Base-by-base conservation (phyloP, 805 yeast genomes). In the Ascoidea tarda region DNA sequence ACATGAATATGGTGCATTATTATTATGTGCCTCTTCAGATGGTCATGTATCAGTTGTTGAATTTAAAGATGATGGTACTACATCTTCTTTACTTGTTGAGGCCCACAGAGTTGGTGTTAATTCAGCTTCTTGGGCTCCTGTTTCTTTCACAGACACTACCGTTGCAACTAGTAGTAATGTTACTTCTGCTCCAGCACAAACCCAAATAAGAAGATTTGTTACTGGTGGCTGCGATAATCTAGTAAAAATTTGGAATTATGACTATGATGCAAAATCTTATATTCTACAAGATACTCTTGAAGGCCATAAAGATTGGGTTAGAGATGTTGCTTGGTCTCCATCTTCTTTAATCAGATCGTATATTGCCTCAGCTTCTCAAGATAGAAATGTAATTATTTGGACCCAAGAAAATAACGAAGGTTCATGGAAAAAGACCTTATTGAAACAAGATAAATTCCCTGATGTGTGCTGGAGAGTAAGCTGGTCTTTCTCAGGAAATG, bases 271-370 rank as follows among this genome's bases (percentile, higher is more conserved):
- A 5, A 77, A 75, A 59, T 76, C 76, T 32, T 88, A 86, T 65
- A 75, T 75, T 32, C 76, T 82, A 61, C 96, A 91, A 66, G 82
- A 82, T 47, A 77, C 79, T 32, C 76, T 93, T 52, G 82, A 81
- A 57, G 99, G 97, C 46, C 99, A 93, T 68, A 75, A 87, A 16
- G 99, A 93, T 68, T 93, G 99, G 99, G 97, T 93, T 42, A 82
- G 99, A 68, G 99, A 93, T 66, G 97, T 91, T 55, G 88, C 95
- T 4, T 93, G 99, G 99, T 88, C 96, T 21, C 96, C 98, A 49
- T 82, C 96, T 1, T 81, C 87, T 49, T 76, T 93, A 57, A 77
- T 87, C 49, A 84, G 87, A 60, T 82, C 95, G 12, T 91, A 89
- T 66, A 85, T 93, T 61, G 99, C 98, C 12, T 82, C 96, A 45